phyloP scores from a whole-genome alignment of 2,329 filamentous ascomycete species.

The Colletotrichum trifolii region DNA sequence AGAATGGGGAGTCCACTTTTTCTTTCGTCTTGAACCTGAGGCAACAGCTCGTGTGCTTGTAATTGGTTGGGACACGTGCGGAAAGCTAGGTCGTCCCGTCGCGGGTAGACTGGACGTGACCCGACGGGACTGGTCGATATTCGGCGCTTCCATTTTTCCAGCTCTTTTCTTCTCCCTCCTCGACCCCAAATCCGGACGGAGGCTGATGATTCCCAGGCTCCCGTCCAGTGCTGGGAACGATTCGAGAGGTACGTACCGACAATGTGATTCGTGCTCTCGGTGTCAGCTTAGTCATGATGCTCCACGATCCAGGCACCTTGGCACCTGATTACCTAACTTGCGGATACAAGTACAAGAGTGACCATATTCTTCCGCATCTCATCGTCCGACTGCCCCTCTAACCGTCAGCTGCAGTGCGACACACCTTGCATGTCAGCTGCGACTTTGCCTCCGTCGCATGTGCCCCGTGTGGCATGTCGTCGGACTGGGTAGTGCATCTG shows the following conservation, averaged over 20 bases:
- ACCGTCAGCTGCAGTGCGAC: conserved; percentile 14
- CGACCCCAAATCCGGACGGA: neutral
- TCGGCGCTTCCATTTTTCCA: conserved; percentile 22
- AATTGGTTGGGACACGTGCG: neutral
- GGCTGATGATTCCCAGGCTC: too few relatives aligned
- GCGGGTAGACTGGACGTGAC: neutral
- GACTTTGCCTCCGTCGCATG: conserved; percentile 19
- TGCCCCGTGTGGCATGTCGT: conserved; percentile 1
- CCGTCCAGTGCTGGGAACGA: too few relatives aligned
- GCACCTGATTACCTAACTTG: conserved; percentile 1
- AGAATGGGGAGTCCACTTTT: too few relatives aligned
- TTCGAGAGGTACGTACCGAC: too few relatives aligned
- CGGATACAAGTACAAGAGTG: neutral
- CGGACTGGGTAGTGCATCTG: conserved; percentile 10
- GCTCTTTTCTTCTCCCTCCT: neutral
- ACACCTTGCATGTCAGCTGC: conserved; percentile 13
- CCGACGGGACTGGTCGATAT: conserved; percentile 13
- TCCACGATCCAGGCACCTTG: neutral
- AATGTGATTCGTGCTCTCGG: too few relatives aligned
- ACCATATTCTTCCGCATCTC: conserved; percentile 2
- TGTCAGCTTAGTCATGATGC: too few relatives aligned
- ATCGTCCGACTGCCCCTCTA: neutral
- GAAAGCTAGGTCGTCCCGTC: neutral
- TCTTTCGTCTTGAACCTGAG: too few relatives aligned
- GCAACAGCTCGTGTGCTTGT: too few relatives aligned